Percentiles rank a stretch among this genome's conserved stretches.
Evolutionary conservation across 805 yeast genomes (phyloP).

Genomic region (Blastobotrys chiropterorum): DNA sequence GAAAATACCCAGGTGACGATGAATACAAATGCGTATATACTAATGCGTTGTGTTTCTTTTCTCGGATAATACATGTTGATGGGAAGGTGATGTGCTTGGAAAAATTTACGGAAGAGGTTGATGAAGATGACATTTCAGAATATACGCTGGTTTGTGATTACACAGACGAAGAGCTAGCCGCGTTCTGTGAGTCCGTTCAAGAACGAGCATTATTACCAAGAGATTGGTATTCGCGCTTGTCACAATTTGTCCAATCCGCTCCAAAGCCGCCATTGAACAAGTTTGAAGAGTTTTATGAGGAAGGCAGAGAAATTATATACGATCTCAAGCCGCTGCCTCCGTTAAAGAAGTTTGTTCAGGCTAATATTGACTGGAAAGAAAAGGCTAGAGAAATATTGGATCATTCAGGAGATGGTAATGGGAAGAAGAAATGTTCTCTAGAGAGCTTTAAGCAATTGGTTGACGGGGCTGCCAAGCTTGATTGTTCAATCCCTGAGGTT

Average conservation of each 20-base stretch:
- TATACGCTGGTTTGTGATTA: conserved; percentile 20
- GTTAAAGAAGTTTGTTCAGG: conserved; percentile 38
- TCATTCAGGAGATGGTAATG: conserved; percentile 7
- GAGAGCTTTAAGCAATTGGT: conserved; percentile 37
- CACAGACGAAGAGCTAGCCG: conserved; percentile 48
- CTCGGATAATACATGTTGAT: neutral
- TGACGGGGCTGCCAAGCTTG: conserved; percentile 42
- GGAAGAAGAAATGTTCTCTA: too few species aligned
- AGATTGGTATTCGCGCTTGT: conserved; percentile 47
- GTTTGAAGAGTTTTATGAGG: conserved; percentile 41
- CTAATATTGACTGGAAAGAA: conserved; percentile 47
- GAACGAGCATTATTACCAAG: conserved; percentile 38
- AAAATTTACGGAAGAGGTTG: conserved; percentile 7
- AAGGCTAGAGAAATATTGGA: conserved; percentile 36
- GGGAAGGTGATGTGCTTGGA: neutral
- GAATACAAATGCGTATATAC: neutral
- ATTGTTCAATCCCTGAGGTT: conserved; percentile 52
- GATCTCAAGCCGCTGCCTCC: conserved; percentile 34
- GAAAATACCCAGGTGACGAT: neutral
- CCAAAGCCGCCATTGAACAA: conserved; percentile 43
- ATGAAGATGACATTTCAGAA: neutral
- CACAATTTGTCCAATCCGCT: conserved; percentile 35
- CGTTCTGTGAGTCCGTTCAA: too few species aligned
- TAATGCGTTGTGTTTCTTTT: neutral
- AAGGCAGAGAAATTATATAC: conserved; percentile 49